Evolutionary conservation across 1,139 yeast genomes (phyloP).

Genomic region (Eremothecium cymbalariae): DNA sequence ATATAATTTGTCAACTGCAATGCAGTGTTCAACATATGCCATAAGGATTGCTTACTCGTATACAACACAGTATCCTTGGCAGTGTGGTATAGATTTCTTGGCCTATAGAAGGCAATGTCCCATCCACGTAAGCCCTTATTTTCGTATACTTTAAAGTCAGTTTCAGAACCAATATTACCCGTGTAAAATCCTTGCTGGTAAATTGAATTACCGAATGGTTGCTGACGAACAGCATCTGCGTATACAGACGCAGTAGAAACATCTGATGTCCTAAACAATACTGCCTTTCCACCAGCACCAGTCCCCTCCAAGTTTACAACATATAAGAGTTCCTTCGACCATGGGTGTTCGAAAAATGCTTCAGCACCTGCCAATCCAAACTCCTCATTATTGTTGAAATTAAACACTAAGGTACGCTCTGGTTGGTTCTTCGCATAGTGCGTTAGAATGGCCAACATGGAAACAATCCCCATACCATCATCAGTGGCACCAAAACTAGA

Average conservation of each 20-base stretch:
- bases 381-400: slow-evolving; percentile 87
- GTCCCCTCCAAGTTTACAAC: slow-evolving; percentile 91
- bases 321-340: slow-evolving; percentile 55
- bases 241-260: slow-evolving; percentile 59
- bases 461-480: slow-evolving; percentile 88
- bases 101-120: slow-evolving; percentile 67
- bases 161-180: slow-evolving; percentile 68
- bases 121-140: slow-evolving; percentile 70
- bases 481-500: slow-evolving; percentile 85
- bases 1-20: slow-evolving; percentile 48
- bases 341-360: slow-evolving; percentile 65
- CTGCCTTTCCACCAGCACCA: slow-evolving; percentile 86
- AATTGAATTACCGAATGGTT: slow-evolving; percentile 72
- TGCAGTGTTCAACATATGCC: slow-evolving; percentile 75
- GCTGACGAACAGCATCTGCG: slow-evolving; percentile 34
- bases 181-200: slow-evolving; percentile 77
- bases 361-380: slow-evolving; percentile 81
- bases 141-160: slow-evolving; percentile 71
- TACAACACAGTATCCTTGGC: slow-evolving; percentile 59
- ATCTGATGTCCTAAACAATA: slow-evolving; percentile 78
- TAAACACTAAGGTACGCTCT: slow-evolving; percentile 62
- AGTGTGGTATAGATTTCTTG: slow-evolving; percentile 81
- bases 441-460: slow-evolving; percentile 63
- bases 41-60: slow-evolving; percentile 51
- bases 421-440: slow-evolving; percentile 45